Evolutionary conservation across 805 yeast species (phyloP).

Genomic region (Ogataea henricii): DNA sequence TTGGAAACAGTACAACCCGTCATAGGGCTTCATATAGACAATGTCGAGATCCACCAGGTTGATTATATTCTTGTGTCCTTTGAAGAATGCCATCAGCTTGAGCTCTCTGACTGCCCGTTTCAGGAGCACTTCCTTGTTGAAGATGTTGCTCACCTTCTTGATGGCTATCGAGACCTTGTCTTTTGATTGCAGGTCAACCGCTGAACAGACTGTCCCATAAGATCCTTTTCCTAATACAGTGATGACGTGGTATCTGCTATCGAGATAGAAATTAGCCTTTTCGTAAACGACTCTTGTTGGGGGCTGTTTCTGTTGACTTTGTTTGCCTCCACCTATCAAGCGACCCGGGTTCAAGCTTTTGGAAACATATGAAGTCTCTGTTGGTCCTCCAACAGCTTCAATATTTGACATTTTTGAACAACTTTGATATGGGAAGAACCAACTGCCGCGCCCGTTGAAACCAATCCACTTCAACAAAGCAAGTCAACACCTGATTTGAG

Average conservation of each 20-base stretch:
- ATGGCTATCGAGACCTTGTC: slow-evolving; percentile 59
- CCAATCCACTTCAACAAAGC: slow-evolving; percentile 1
- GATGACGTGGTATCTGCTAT: slow-evolving; percentile 58
- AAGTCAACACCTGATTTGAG: not conserved
- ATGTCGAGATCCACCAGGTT: slow-evolving; percentile 74
- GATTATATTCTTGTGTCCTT: slow-evolving; percentile 84
- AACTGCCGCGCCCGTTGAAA: slow-evolving; percentile 4
- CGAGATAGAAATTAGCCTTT: slow-evolving; percentile 61
- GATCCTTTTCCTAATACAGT: slow-evolving; percentile 79
- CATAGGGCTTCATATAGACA: slow-evolving; percentile 64
- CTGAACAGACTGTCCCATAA: slow-evolving; percentile 84
- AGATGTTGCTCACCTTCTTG: slow-evolving; percentile 75
- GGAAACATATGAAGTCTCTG: slow-evolving; percentile 15
- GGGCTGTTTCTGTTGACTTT: slow-evolving; percentile 13
- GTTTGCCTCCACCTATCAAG: slow-evolving; percentile 15
- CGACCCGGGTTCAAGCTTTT: slow-evolving; percentile 18
- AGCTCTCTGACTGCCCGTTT: slow-evolving; percentile 84
- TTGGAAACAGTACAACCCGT: slow-evolving; percentile 87
- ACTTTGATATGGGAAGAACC: slow-evolving; percentile 1
- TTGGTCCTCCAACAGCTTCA: slow-evolving; percentile 11
- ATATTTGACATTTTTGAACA: slow-evolving; percentile 6
- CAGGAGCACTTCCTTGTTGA: slow-evolving; percentile 63
- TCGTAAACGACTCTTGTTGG: slow-evolving; percentile 41
- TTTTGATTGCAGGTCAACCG: slow-evolving; percentile 50
- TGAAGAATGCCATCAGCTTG: slow-evolving; percentile 75